Evolutionary conservation across 2,329 filamentous ascomycete genomes (phyloP).

Genomic region (Thielaviopsis euricoi): DNA sequence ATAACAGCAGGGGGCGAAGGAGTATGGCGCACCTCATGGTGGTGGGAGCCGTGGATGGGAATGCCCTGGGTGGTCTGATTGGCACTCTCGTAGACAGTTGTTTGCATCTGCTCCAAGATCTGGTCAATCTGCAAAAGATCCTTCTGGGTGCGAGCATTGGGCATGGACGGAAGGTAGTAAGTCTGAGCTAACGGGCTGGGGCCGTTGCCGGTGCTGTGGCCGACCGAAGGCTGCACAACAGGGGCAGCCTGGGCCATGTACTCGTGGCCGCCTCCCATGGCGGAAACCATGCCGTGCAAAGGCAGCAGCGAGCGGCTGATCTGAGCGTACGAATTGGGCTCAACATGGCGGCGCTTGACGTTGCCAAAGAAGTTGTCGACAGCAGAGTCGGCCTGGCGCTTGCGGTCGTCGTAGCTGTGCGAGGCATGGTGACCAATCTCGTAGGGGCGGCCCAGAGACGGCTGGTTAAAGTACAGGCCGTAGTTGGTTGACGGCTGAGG

Average conservation of each 20-base stretch:
- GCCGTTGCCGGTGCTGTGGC: slow-evolving; percentile 39
- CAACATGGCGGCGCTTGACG: slow-evolving; percentile 79
- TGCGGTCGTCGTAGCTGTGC: slow-evolving; percentile 48
- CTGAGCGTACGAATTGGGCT: slow-evolving; percentile 76
- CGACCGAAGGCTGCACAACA: slow-evolving; percentile 28
- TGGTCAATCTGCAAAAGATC: slow-evolving; percentile 89
- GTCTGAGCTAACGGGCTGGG: slow-evolving; percentile 43
- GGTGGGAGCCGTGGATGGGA: slow-evolving; percentile 57
- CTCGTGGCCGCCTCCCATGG: slow-evolving; percentile 38
- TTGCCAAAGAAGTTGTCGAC: slow-evolving; percentile 89
- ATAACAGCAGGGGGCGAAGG: slow-evolving; percentile 32
- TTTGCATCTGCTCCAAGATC: slow-evolving; percentile 89
- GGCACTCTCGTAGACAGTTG: slow-evolving; percentile 86
- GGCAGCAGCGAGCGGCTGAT: slow-evolving; percentile 79
- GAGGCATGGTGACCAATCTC: slow-evolving; percentile 16
- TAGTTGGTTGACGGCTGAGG: slow-evolving; percentile 39
- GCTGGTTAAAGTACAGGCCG: slow-evolving; percentile 64
- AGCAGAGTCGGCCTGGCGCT: slow-evolving; percentile 63
- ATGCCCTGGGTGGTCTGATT: slow-evolving; percentile 67
- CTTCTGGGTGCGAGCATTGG: slow-evolving; percentile 78
- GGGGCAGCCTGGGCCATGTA: slow-evolving; percentile 32
- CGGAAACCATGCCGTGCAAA: slow-evolving; percentile 53
- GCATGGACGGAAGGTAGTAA: slow-evolving; percentile 77
- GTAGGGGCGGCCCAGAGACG: slow-evolving; percentile 30
- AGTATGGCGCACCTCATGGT: slow-evolving; percentile 40